Base-by-base conservation (phyloP, 31 red algal genomes). In the Asparagopsis taxiformis region DNA sequence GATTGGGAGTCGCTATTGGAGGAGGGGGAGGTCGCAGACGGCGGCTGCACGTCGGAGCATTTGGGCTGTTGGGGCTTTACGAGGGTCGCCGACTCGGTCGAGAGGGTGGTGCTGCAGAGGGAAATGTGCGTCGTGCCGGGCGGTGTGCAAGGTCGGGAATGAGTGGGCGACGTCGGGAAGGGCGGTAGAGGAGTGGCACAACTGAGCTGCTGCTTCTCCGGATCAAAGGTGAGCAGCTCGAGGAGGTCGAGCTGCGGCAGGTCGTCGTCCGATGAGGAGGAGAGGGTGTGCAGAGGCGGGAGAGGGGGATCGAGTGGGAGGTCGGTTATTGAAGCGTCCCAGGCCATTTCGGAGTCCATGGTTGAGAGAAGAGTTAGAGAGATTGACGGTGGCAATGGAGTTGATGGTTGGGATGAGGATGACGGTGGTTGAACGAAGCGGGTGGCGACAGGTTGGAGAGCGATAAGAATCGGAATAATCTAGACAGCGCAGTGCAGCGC, bases 301-400 rank as follows among this genome's bases (percentile, higher is more conserved):
- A 76, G 72, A 36, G 33, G 46, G 13, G 72, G 31, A 15, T 51
- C 55, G 23, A 76, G 43, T n/a, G 72, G 57, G 54, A 80, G 77
- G 77, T 80, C 77, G 22, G 77, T 48, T 48, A 80, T 80, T 33
- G 51, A 68, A 17, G 68, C 77, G 26, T 80, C 77, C 77, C 77
- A 80, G 33, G 77, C 77, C 35, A 84, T 84, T 19, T 74, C 59
- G 59, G 68, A 37, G 68, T 72, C 68, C 55, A 74, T 84, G 53
- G 48, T 31, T 38, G 19, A 25, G 43, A 22, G 43, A 19, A 22
- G 25, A 6, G 65, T n/a, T 22, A 13, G 38, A 6, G 34, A 23
- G 43, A 0, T 23, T 32, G 29, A 50, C 4, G 52, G 33, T 3
- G 51, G 0, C 49, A 0, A 28, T 3, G 8, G 22, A 24, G 22